Evolutionary conservation across 768 basidiomycete species (phyloP).

Genomic region (Lactarius psammicola): DNA sequence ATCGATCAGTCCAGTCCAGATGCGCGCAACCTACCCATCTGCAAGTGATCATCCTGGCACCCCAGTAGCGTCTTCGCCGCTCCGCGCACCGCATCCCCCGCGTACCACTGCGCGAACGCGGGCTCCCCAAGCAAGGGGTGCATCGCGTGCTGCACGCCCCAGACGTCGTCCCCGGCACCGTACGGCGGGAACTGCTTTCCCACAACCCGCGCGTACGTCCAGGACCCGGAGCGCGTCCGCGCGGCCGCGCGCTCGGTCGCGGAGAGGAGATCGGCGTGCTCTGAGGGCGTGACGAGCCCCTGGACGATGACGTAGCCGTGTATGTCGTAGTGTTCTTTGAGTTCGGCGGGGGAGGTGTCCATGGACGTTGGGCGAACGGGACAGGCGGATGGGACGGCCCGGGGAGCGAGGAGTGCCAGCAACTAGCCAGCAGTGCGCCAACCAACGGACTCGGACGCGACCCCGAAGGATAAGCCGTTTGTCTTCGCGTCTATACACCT

Average conservation of each 20-base stretch:
- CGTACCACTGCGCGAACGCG: slow-evolving; percentile 66
- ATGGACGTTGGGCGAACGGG: not conserved
- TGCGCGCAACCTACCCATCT: slow-evolving; percentile 58
- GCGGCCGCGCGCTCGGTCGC: slow-evolving; percentile 53
- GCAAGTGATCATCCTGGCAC: slow-evolving; percentile 57
- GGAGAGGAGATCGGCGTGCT: slow-evolving; percentile 41
- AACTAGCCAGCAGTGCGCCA: too few relatives aligned
- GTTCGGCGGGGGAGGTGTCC: not conserved
- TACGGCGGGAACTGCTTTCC: slow-evolving; percentile 81
- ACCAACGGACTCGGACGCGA: too few relatives aligned
- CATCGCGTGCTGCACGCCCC: slow-evolving; percentile 84
- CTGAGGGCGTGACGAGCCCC: slow-evolving; percentile 46
- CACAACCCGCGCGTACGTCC: slow-evolving; percentile 67
- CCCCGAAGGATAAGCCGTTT: not conserved
- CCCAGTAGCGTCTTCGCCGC: slow-evolving; percentile 49
- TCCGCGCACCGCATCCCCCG: slow-evolving; percentile 47
- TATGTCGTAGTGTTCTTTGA: slow-evolving; percentile 52
- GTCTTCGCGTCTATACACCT: not conserved
- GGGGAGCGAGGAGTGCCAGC: not conserved
- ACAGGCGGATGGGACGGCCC: not conserved
- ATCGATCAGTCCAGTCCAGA: not conserved
- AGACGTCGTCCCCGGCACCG: slow-evolving; percentile 60
- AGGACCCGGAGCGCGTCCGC: slow-evolving; percentile 56
- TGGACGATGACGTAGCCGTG: slow-evolving; percentile 67
- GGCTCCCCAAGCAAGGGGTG: slow-evolving; percentile 66